Base-by-base conservation (phyloP, 225 moss, liverwort and hornwort genomes). In the Antitrichia curtipendula region DNA sequence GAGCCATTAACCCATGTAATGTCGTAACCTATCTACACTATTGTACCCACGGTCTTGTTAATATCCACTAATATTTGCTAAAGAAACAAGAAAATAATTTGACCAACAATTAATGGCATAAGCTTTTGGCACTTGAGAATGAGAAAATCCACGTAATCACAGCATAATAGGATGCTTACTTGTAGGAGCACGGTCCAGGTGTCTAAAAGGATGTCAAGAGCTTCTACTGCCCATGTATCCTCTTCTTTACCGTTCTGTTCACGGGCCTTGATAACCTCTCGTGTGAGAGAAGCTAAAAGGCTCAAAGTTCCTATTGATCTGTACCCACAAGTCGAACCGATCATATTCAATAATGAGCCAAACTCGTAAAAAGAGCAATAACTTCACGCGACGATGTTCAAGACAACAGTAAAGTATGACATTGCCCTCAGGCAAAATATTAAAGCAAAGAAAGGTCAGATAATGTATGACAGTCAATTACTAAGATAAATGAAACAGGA, bases 101-200 rank as follows among this genome's bases (percentile, higher is more conserved):
- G 23, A 79, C 72, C 63, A 57, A 82, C 82, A 41, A 58, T 78
- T 50, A 13, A 77, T 52, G 62, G 64, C 65, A 87, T 65, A n/a
- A 36, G 32, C 47, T 75, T 62, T 60, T 75, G 82, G 57, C 61
- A 89, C 80, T 74, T 61, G 27, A 38, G 10, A 70, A 86, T n/a
- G 66, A 47, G 53, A 81, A 25, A 50, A 64, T 70, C 77, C 70
- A 63, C 71, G 22, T n/a, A 52, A 84, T 69, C 83, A 83, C 73
- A 83, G 57, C 50, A 61, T 56, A 52, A 62, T 56, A 90, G 63
- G 60, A 70, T 68, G 89, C 93, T 88, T 93, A 98, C 98, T 92
- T 99, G 99, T 91, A 99, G 88, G 77, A 99, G 96, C 73, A 97
- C 95, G 78, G 97, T 97, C 99, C 99, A 99, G 87, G 95, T 95